Evolutionary conservation across 2,329 filamentous ascomycete species (phyloP).

Genomic region (Aureobasidium musti): DNA sequence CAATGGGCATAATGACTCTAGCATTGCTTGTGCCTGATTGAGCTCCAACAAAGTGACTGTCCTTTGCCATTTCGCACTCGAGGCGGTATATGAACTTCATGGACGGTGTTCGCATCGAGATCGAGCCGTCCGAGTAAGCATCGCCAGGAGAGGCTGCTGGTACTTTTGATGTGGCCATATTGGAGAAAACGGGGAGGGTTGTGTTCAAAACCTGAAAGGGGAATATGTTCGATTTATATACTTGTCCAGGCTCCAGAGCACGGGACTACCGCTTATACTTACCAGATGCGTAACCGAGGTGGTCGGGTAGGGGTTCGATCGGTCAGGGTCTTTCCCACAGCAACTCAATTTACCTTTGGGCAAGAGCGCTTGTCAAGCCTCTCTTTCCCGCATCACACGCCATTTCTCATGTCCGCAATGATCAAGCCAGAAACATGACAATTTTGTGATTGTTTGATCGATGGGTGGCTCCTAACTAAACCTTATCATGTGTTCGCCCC

Average conservation of each 20-base stretch:
- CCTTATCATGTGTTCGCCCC: not conserved
- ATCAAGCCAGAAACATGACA: not conserved
- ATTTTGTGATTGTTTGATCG: not conserved
- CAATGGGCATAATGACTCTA: conserved; percentile 35
- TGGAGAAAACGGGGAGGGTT: too few relatives aligned
- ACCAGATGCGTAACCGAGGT: conserved; percentile 7
- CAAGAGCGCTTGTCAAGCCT: not conserved
- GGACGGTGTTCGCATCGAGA: conserved; percentile 32
- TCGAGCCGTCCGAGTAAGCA: conserved; percentile 3
- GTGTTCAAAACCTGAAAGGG: too few relatives aligned
- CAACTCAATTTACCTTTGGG: not conserved
- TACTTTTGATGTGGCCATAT: not conserved
- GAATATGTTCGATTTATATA: not conserved
- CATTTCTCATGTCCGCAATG: not conserved
- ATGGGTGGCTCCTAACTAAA: not conserved
- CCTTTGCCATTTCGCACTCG: conserved; percentile 33
- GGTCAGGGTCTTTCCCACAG: not conserved
- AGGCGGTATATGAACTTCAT: conserved; percentile 36
- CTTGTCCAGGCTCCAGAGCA: not conserved
- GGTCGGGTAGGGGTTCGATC: not conserved
- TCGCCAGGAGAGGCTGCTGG: not conserved
- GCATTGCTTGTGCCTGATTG: conserved; percentile 29
- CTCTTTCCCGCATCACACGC: not conserved
- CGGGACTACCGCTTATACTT: not conserved
- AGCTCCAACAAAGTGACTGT: conserved; percentile 33